These are phyloP conservation scores for Paradendryphiella salina DNA, from an alignment of 2,329 filamentous ascomycete species.

Conservation along the genomic window DNA sequence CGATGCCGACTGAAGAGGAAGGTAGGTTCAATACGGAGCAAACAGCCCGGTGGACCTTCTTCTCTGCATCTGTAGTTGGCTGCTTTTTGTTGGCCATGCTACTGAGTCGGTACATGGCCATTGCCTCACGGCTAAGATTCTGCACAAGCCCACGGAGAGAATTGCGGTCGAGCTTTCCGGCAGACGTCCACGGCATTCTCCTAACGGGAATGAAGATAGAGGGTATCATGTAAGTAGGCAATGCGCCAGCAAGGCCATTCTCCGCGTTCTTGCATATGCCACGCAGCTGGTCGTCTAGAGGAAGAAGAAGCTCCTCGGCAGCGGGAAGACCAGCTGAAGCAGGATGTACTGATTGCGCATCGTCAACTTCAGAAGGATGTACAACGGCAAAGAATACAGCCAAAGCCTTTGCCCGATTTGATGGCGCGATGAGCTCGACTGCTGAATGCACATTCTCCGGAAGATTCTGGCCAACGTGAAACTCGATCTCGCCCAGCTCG, in stretches of 20 bases:
- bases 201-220: conserved; percentile 39
- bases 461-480: conserved; percentile 41
- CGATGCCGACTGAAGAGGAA: conserved; percentile 30
- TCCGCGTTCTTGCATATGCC: conserved; percentile 38
- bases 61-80: conserved; percentile 33
- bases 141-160: conserved; percentile 33
- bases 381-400: conserved; percentile 39
- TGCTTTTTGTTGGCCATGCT: conserved; percentile 37
- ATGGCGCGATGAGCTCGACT: conserved; percentile 40
- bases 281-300: conserved; percentile 31
- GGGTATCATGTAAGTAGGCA: conserved; percentile 45
- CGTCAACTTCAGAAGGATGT: conserved; percentile 11
- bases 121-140: conserved; percentile 34
- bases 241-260: conserved; percentile 32
- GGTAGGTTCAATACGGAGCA: conserved; percentile 35
- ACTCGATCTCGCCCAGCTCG: conserved; percentile 37
- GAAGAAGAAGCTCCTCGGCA: conserved; percentile 36
- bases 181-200: conserved; percentile 40
- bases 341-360: conserved; percentile 18
- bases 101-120: conserved; percentile 37
- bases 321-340: conserved; percentile 24
- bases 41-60: conserved; percentile 38
- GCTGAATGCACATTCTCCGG: conserved; percentile 39
- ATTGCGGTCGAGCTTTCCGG: conserved; percentile 42
- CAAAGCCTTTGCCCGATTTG: conserved; percentile 37